Percentiles rank a stretch among this genome's conserved stretches.
phyloP scores from a whole-genome alignment of 306 rosid species.

The Lupinus albus region DNA sequence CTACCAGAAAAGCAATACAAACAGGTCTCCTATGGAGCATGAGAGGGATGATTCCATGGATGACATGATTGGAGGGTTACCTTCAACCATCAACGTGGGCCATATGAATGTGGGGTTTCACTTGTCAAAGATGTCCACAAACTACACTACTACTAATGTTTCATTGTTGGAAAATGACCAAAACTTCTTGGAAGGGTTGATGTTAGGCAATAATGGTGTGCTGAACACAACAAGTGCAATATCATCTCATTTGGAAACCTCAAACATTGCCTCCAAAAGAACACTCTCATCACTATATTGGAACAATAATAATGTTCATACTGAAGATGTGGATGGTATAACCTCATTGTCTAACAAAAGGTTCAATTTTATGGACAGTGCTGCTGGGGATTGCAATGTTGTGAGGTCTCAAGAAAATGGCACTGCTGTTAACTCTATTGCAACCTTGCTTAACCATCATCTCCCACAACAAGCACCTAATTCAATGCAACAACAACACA shows the following conservation, averaged over 20 bases:
- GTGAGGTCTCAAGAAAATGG: constrained; percentile 33
- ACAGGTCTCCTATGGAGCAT: constrained; percentile 48
- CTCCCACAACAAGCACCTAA: constrained; percentile 55
- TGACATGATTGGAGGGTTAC: constrained; percentile 48
- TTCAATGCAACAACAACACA: constrained; percentile 48
- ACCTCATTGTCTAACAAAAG: constrained; percentile 47
- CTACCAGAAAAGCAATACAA: constrained; percentile 67
- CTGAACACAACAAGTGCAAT: constrained; percentile 26
- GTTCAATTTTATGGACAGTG: constrained; percentile 49
- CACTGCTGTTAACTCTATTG: constrained; percentile 35
- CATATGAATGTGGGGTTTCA: constrained; percentile 50
- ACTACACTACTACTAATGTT: constrained; percentile 28
- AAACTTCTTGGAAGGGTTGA: constrained; percentile 46
- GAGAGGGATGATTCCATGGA: constrained; percentile 56
- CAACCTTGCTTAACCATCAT: constrained; percentile 61
- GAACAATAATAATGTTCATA: constrained; percentile 43
- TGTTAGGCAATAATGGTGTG: constrained; percentile 24
- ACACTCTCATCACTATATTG: constrained; percentile 51
- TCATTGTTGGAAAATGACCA: constrained; percentile 48
- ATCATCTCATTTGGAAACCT: constrained; percentile 32
- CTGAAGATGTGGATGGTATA: constrained; percentile 30
- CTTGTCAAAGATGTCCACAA: constrained; percentile 47
- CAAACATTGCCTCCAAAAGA: constrained; percentile 47
- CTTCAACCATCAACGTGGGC: constrained; percentile 43
- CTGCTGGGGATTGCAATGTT: constrained; percentile 20